Evolutionary conservation across 768 basidiomycete species (phyloP), one percentile per base, ranked within the genome.

Genomic region (Panaeolus cyanescens): DNA sequence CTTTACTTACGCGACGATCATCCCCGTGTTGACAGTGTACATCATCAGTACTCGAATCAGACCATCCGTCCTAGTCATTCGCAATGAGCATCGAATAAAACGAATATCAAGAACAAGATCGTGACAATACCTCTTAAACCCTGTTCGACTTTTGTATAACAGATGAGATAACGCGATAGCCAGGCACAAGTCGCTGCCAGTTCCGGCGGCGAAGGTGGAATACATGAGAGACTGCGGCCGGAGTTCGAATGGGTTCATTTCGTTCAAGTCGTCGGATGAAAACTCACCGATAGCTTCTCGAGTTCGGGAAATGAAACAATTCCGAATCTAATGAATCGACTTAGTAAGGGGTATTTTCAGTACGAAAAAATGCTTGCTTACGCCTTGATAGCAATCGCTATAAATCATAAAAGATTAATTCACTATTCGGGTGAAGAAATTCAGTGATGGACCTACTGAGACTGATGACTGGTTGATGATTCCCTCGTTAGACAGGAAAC

Each of bases 21-120:
- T 62, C 66, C 86, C 85, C 0, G 86, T 88, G 62, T 86, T 85
- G 56, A 87, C 75, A 2, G 80, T 77, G 61, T 85, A 87, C 31
- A 77, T 40, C 68, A 87, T 79, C 4, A 88, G 76, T 0, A 74
- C 67, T 12, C 74, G 76, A 56, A 86, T 74, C 8, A 86, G 62
- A 1, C 79, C 76, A 57, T 88, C 81, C 19, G 85, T 86, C 60
- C 85, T 85, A 61, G 7, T 17, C 10, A 56, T 30, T 53, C 32
- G n/a, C 28, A 30, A 54, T 54, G 28, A 30, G 25, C 25, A 54
- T 30, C 19, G 25, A 17, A 32, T 22, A 15, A 7, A 15, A 7
- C 37, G 3, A 15, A 17, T 17, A 39, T 15, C 2, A 8, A 8
- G 19, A 39, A 17, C 2, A 5, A 25, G 19, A 3, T 6, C 5